Conservation (phyloP, 768 basidiomycete genomes). For the Rhodotorula babjevae region DNA sequence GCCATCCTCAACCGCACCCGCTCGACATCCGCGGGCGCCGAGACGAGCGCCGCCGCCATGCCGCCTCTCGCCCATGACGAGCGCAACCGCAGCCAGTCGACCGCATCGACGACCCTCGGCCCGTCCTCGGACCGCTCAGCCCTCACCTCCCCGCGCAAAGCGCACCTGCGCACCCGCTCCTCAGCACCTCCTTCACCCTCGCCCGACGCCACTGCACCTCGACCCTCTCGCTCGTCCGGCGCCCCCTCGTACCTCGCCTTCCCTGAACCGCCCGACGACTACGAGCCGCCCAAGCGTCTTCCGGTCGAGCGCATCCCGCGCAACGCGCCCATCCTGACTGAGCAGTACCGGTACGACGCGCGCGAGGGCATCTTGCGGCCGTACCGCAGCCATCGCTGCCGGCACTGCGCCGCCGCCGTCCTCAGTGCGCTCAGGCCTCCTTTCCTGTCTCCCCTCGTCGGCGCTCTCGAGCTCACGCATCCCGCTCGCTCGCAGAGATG, state of each 20-base stretch:
- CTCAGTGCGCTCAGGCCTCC: conserved; percentile 14
- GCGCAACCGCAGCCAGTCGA: neutral
- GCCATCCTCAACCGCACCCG: neutral
- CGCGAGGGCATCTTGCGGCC: conserved; percentile 33
- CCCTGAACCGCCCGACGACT: conserved; percentile 29
- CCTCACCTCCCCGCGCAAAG: neutral
- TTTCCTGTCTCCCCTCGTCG: neutral
- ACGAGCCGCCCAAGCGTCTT: conserved; percentile 2
- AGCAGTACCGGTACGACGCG: conserved; percentile 32
- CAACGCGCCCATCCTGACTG: conserved; percentile 19
- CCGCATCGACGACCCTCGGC: neutral
- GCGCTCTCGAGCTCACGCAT: neutral
- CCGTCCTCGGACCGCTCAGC: neutral
- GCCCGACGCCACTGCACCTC: neutral
- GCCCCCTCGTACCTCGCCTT: conserved; percentile 26
- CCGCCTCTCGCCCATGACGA: neutral
- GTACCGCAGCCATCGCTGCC: conserved; percentile 31
- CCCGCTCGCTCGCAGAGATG: conserved; percentile 15
- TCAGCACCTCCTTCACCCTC: too few relatives aligned
- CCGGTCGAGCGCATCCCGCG: conserved; percentile 29
- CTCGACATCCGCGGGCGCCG: too few relatives aligned
- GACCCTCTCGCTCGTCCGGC: conserved; percentile 2
- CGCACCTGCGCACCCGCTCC: neutral
- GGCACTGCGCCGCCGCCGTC: conserved; percentile 31
- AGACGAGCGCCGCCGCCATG: too few relatives aligned